Percentiles rank a stretch among this genome's conserved stretches.
phyloP scores from a whole-genome alignment of 1,284 basidiomycete species.

The Ustilago sp. region DNA sequence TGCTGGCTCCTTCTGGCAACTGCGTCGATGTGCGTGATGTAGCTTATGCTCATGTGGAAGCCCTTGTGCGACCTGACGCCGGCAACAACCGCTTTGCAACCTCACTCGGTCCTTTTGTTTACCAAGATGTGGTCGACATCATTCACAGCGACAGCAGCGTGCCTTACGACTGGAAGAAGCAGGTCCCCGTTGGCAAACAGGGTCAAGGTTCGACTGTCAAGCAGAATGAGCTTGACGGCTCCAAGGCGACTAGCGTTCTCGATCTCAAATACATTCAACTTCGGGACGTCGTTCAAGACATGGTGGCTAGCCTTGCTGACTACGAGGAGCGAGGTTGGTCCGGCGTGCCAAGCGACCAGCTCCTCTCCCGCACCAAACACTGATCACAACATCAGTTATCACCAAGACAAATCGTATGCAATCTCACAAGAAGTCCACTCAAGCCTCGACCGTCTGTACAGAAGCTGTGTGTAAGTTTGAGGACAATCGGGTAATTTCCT shows the following conservation, averaged over 20 bases:
- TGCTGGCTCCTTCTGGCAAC: constrained; percentile 67
- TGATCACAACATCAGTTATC: background rate
- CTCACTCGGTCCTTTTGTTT: constrained; percentile 49
- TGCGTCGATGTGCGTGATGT: constrained; percentile 78
- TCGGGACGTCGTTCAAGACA: constrained; percentile 68
- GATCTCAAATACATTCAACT: constrained; percentile 73
- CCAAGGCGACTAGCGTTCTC: constrained; percentile 72
- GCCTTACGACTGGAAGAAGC: constrained; percentile 56
- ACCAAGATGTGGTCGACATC: constrained; percentile 56
- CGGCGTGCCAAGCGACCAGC: constrained; percentile 39
- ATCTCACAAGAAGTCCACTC: too few species aligned
- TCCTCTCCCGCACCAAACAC: constrained; percentile 43
- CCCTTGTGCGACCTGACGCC: constrained; percentile 74
- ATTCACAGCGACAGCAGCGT: constrained; percentile 52
- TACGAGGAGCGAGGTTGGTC: constrained; percentile 59
- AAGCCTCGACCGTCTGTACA: too few species aligned
- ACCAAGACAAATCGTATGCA: too few species aligned
- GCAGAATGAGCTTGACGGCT: constrained; percentile 61
- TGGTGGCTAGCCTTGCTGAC: constrained; percentile 50
- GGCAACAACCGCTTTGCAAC: constrained; percentile 74
- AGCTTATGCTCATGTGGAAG: constrained; percentile 75
- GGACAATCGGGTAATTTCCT: too few species aligned
- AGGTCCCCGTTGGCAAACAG: constrained; percentile 53
- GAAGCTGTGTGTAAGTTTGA: too few species aligned
- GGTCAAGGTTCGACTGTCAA: constrained; percentile 45